Conservation (phyloP, 2,329 filamentous ascomycete species). For the Ophiostoma quercus region DNA sequence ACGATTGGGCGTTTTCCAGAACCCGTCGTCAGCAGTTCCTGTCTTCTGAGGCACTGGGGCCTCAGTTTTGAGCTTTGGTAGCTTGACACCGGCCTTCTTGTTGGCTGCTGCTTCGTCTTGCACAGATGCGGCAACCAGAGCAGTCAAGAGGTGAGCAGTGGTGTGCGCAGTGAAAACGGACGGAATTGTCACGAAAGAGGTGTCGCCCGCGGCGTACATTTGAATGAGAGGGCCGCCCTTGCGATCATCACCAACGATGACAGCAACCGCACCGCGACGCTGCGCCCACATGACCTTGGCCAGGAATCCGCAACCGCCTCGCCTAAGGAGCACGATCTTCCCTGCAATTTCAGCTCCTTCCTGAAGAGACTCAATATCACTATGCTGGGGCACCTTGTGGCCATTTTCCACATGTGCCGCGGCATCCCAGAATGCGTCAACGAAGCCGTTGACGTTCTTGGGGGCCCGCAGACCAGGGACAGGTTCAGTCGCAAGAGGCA, state of each 20-base stretch:
- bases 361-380: conserved; percentile 86
- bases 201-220: conserved; percentile 97
- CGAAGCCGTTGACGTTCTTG: neutral
- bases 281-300: conserved; percentile 98
- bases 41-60: conserved; percentile 16
- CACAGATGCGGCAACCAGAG: conserved; percentile 21
- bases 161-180: conserved; percentile 93
- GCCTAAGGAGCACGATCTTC: conserved; percentile 84
- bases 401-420: neutral
- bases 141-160: conserved; percentile 73
- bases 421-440: conserved; percentile 1
- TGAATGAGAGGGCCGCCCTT: conserved; percentile 85
- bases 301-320: conserved; percentile 90
- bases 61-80: conserved; percentile 14
- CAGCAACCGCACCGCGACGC: conserved; percentile 75
- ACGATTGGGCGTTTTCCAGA: conserved; percentile 22
- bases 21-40: conserved; percentile 17
- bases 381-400: conserved; percentile 46
- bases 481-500: neutral
- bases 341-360: conserved; percentile 88
- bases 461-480: neutral
- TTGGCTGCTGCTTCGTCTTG: conserved; percentile 12
- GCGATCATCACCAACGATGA: conserved; percentile 92
- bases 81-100: conserved; percentile 12
- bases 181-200: conserved; percentile 89